Conservation (phyloP, 305 asterid genomes). For the Fraxinus dipetala region DNA sequence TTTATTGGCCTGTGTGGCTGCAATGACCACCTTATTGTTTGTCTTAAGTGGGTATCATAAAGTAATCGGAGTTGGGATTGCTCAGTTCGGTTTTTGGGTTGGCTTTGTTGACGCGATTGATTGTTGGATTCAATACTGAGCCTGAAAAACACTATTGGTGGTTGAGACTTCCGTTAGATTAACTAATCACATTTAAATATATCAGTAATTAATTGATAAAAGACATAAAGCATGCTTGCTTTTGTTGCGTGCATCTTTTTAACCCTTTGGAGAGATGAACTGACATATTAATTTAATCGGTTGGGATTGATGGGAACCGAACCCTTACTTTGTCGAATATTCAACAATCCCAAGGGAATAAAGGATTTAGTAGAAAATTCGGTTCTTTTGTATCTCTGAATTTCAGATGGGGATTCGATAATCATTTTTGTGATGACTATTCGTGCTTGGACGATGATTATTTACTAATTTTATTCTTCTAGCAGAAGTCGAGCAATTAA, state of each 20-base stretch:
- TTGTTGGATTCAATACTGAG: too few relatives aligned
- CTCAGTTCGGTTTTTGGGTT: too few relatives aligned
- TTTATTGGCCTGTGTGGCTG: too few relatives aligned
- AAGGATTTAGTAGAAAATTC: background rate
- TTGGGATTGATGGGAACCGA: background rate
- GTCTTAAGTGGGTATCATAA: too few relatives aligned
- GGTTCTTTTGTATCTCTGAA: background rate
- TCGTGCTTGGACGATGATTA: background rate
- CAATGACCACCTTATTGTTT: too few relatives aligned
- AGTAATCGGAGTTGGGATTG: too few relatives aligned
- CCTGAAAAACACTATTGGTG: too few relatives aligned
- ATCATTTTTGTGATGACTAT: background rate
- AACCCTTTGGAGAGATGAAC: background rate
- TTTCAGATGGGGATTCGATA: background rate
- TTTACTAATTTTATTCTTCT: background rate
- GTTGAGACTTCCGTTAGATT: background rate
- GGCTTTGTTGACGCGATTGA: too few relatives aligned
- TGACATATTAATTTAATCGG: background rate
- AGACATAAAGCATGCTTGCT: conserved; percentile 3
- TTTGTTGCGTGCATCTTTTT: background rate
- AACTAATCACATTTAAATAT: background rate
- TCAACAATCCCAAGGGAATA: background rate
- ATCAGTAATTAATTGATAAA: background rate
- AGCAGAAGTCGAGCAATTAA: background rate
- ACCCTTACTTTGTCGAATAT: background rate